Percentiles rank a stretch among this genome's conserved stretches.
phyloP scores from a whole-genome alignment of 2,329 filamentous ascomycete species.

The Xylariaceae sp. region DNA sequence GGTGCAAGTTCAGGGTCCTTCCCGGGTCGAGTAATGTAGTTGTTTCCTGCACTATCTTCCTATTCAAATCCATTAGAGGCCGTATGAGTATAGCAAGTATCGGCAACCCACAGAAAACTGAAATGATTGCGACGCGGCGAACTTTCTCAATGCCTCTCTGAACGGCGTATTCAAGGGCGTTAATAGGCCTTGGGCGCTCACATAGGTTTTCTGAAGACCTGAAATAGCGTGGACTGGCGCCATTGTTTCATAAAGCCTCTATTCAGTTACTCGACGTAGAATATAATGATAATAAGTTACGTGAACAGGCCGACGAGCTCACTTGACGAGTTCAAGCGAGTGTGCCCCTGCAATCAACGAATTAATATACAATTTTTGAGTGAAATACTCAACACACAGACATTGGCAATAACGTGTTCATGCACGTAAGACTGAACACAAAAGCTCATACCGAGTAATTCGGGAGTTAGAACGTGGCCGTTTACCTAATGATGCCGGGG shows the following conservation, averaged over 20 bases:
- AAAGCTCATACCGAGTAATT: background rate
- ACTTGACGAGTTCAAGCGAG: background rate
- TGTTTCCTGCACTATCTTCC: slow-evolving; percentile 6
- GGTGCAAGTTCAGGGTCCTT: background rate
- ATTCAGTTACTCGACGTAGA: background rate
- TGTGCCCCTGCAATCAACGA: background rate
- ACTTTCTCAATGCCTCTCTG: background rate
- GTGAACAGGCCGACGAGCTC: background rate
- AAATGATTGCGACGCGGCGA: background rate
- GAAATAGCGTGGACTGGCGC: background rate
- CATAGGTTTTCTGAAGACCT: background rate
- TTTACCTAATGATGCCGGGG: background rate
- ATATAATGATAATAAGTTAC: background rate
- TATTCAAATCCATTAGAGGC: background rate
- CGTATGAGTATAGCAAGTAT: background rate
- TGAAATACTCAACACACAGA: background rate
- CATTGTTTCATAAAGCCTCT: background rate
- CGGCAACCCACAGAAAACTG: background rate
- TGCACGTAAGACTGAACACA: too few relatives aligned
- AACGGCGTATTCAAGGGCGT: background rate
- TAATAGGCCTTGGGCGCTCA: background rate
- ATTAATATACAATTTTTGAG: background rate
- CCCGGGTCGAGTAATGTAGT: slow-evolving; percentile 4
- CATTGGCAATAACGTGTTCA: background rate
- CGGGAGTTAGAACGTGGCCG: background rate